Evolutionary conservation across 176 grass and related monocot genomes (phyloP), one percentile per base, ranked within the genome.

Genomic region (Metroxylon sagu): DNA sequence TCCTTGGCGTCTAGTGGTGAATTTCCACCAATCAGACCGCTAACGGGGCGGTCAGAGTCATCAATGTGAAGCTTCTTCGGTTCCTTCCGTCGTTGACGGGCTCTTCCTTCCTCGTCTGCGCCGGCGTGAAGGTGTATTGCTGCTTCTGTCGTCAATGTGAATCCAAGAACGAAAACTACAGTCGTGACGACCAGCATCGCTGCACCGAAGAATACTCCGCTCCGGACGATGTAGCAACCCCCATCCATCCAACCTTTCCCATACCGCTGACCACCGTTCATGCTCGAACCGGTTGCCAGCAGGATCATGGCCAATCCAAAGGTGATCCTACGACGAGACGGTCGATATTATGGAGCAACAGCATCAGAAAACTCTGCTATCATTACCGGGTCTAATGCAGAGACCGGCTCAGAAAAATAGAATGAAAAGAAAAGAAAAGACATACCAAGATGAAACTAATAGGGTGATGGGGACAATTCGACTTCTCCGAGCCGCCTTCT

Each of bases 161-260:
- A 79, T 54, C 57, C 80, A 18, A 96, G 56, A 27, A 76, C 65
- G 57, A 85, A 50, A 69, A 87, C 25, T 14, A 62, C 61, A 19
- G 78, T 76, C 29, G 75, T 4, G 7, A 78, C 61, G 6, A 77
- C 70, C 7, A 97, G 61, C 4, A 56, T 66, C 21, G 87, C 84
- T 1, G 76, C 87, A 26, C 66, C 81, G 7, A 56, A 76, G 69
- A 85, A 97, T 7, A 92, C 78, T 53, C 87, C 93, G 56, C 54
- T 80, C 35, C 29, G 71, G 17, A 86, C 78, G 30, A 97, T 18
- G 75, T 97, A 97, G 70, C 87, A 97, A 48, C 91, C 81, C 71
- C 87, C 93, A 76, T 97, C 81, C 81, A 91, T 80, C 93, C 93
- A 97, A 23, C 93, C 93, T 8, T 62, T 71, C 27, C 93, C 87